Base-by-base conservation (phyloP, 768 basidiomycete genomes). In the Wakefieldia striispora region DNA sequence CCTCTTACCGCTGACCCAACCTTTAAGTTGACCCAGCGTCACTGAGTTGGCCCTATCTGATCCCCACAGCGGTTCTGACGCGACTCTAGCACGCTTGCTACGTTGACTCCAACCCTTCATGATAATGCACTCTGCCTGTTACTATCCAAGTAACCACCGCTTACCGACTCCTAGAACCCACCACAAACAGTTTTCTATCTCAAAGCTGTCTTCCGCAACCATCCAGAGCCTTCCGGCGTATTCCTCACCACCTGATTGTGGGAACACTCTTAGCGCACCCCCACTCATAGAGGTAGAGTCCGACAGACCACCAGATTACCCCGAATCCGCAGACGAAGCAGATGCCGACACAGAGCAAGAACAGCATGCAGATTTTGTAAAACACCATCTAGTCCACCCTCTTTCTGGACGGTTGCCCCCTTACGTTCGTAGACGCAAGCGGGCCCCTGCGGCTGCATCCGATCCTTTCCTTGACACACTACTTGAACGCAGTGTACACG, bases 401-500 rank as follows among this genome's bases (percentile, higher is more conserved):
- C 66, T 70, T 12, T 69, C 74, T 6, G 67, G 71, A 36, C 72
- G 70, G 34, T 41, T 62, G 17, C 50, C 54, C 24, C 20, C 50
- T 12, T 43, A 54, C 23, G 38, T 43, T 51, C 63, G 61, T 40
- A 61, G 68, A 29, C 60, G 64, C 50, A 63, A 68, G 49, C 58
- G 67, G 40, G 47, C 53, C 19, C 57, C 58, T 63, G 51, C 27
- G 43, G 67, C 19, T 64, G 26, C 39, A 9, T 34, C 71, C 42
- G 83, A 86, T 63, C 77, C 79, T 12, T 82, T 78, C 58, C 76
- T 91, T 23, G 91, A 92, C 66, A 77, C 84, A n/a, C 72, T 92
- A 14, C 76, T 92, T 2, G 87, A 82, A 50, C 82, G 90, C 54
- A 90, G 88, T 55, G 87, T 92, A 13, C 83, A 90, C 67, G 90